Conservation (phyloP, 768 basidiomycete species). For the Amyloporia xantha region DNA sequence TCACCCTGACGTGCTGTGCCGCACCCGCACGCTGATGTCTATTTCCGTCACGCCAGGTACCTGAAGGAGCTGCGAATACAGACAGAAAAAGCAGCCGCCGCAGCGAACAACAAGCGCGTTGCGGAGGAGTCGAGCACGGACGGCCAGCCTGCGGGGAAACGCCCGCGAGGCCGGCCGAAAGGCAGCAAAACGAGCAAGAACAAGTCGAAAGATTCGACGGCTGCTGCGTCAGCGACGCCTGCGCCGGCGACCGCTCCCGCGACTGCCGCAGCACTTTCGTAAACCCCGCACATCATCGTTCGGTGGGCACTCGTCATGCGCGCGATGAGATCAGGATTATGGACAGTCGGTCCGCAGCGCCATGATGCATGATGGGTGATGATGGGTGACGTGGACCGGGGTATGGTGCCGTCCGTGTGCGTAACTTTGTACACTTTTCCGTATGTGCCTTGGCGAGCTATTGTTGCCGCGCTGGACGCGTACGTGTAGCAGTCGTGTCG, state of each 20-base stretch:
- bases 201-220: conserved; percentile 13
- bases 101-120: conserved; percentile 16
- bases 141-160: conserved; percentile 22
- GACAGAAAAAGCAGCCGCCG: conserved; percentile 12
- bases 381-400: conserved; percentile 2
- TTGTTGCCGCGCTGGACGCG: no score
- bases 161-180: conserved; percentile 30
- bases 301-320: not conserved
- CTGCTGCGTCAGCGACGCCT: not conserved
- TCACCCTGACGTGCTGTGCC: conserved; percentile 15
- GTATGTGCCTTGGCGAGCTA: no score
- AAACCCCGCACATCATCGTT: no score
- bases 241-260: not conserved
- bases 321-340: not conserved
- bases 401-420: not conserved
- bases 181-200: conserved; percentile 28
- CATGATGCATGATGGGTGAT: not conserved
- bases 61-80: conserved; percentile 27
- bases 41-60: conserved; percentile 15
- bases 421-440: not conserved
- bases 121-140: conserved; percentile 20
- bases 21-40: not conserved
- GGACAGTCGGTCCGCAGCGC: not conserved
- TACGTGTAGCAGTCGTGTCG: no score
- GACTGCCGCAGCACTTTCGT: no score